Evolutionary conservation across 2,329 filamentous ascomycete genomes (phyloP).

Genomic region (Microdochium nivale): DNA sequence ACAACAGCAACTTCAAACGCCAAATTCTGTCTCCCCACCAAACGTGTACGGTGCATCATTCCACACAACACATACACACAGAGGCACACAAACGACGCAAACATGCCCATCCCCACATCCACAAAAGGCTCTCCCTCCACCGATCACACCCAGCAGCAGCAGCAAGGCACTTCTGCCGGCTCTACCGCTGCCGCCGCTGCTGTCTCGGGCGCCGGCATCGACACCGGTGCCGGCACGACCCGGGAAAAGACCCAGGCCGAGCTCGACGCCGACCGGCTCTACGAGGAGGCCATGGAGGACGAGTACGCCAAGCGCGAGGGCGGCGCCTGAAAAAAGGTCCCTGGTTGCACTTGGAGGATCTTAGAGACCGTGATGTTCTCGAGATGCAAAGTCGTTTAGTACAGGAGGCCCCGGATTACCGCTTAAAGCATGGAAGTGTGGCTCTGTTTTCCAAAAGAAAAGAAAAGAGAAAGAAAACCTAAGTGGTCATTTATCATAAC

Average conservation of each 20-base stretch:
- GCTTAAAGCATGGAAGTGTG: too few relatives aligned
- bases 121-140: not conserved
- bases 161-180: not conserved
- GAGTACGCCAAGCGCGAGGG: constrained; percentile 48
- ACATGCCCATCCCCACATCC: constrained; percentile 4
- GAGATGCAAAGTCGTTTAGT: too few relatives aligned
- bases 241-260: constrained; percentile 40
- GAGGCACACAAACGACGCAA: not conserved
- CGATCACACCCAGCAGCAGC: not conserved
- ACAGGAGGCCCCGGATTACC: too few relatives aligned
- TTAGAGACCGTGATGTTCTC: too few relatives aligned
- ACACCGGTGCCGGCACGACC: constrained; percentile 38
- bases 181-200: constrained; percentile 1
- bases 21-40: too few relatives aligned
- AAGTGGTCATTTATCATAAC: too few relatives aligned
- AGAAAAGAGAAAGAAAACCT: too few relatives aligned
- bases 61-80: too few relatives aligned
- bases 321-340: constrained; percentile 25
- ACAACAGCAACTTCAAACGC: not conserved
- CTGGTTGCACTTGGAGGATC: not conserved
- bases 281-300: constrained; percentile 46
- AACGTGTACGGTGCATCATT: too few relatives aligned
- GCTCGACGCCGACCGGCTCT: constrained; percentile 37
- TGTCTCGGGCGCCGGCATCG: constrained; percentile 36
- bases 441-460: too few relatives aligned